Conservation (phyloP, 352 stramenopile species). For the Phytophthora sansomeana region DNA sequence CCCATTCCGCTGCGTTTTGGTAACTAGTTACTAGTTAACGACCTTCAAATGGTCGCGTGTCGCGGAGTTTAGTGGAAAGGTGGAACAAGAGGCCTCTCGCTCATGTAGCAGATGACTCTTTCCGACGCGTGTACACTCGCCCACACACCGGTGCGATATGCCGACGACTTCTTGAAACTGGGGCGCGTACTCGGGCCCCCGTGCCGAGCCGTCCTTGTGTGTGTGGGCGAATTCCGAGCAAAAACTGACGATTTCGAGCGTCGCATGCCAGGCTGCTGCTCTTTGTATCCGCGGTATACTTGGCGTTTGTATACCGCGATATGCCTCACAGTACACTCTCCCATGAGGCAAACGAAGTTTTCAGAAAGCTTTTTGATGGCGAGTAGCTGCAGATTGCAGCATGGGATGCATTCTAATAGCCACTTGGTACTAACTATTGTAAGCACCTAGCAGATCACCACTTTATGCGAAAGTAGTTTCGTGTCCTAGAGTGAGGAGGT, state of each 20-base stretch:
- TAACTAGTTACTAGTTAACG: not conserved
- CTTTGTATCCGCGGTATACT: not conserved
- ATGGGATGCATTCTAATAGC: too few relatives aligned
- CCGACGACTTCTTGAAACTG: slow-evolving; percentile 7
- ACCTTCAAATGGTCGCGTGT: slow-evolving; percentile 31
- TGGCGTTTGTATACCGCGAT: not conserved
- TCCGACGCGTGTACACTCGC: not conserved
- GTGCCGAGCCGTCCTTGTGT: not conserved
- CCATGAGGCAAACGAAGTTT: not conserved
- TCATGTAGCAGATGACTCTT: not conserved
- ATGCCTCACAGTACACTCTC: not conserved
- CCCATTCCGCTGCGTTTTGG: slow-evolving; percentile 19
- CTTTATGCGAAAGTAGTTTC: too few relatives aligned
- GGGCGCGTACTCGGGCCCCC: not conserved
- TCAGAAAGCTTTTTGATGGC: too few relatives aligned
- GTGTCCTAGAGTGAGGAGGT: too few relatives aligned
- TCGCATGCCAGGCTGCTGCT: not conserved
- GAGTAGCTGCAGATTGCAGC: not conserved
- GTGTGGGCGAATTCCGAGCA: slow-evolving; percentile 2
- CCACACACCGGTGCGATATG: slow-evolving; percentile 6
- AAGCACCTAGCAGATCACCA: too few relatives aligned
- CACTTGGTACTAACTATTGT: too few relatives aligned
- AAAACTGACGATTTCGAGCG: slow-evolving; percentile 5
- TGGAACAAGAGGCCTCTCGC: slow-evolving; percentile 17
- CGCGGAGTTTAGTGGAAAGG: slow-evolving; percentile 35